A percentile compares a stretch with the other conserved stretches of the same genome.
Conservation (phyloP, 495 filamentous ascomycete genomes). For the Neurospora cerealis region DNA sequence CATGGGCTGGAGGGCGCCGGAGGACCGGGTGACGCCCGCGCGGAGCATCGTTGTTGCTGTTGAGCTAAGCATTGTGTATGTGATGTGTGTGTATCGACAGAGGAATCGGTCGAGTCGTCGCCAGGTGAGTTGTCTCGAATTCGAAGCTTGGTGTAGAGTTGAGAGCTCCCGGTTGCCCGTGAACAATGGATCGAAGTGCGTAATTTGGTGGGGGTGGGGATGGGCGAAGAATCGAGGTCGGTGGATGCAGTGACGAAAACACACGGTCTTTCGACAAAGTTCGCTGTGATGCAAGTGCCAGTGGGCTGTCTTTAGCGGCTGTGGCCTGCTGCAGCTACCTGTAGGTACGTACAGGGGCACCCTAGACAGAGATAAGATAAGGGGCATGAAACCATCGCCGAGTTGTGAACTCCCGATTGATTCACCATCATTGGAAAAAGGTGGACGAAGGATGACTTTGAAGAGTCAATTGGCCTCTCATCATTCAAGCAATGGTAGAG, state of each 20-base stretch:
- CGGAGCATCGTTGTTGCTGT: slow-evolving; percentile 25
- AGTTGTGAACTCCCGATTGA: not conserved
- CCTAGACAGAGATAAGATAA: not conserved
- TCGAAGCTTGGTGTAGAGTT: not conserved
- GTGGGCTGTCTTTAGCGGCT: not conserved
- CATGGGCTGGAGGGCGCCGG: slow-evolving; percentile 14
- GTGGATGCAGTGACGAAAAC: not conserved
- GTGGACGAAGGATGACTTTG: not conserved
- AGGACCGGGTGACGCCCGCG: slow-evolving; percentile 18
- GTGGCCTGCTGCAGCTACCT: not conserved
- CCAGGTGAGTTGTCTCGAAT: not conserved
- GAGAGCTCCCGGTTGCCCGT: not conserved
- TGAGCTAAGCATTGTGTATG: slow-evolving; percentile 18
- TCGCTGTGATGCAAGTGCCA: not conserved
- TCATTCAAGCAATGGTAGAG: not conserved
- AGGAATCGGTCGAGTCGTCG: not conserved
- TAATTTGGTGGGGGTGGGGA: not conserved
- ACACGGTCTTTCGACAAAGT: not conserved
- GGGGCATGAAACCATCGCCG: not conserved
- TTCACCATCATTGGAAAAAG: not conserved
- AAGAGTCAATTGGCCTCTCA: not conserved
- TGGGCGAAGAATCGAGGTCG: not conserved
- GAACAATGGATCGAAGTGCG: not conserved
- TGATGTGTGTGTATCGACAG: not conserved
- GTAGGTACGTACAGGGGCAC: not conserved